Conservation (phyloP, 352 stramenopile species). For the Pythium myriotylum region DNA sequence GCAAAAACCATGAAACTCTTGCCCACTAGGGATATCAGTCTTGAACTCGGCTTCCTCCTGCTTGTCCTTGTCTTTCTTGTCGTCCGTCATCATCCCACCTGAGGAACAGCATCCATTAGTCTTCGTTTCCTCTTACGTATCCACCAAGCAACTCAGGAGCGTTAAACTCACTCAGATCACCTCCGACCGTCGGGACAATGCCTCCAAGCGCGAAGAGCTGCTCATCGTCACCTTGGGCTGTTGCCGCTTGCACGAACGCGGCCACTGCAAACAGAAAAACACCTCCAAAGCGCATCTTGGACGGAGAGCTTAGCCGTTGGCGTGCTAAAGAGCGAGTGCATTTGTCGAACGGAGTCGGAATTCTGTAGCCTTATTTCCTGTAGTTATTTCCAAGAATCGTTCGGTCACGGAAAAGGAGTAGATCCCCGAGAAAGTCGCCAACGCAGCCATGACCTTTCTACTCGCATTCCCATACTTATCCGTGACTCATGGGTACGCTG, state of each 20-base stretch:
- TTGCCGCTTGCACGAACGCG: background rate
- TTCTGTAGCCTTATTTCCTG: no score
- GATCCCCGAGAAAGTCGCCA: no score
- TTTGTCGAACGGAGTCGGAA: no score
- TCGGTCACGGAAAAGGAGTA: no score
- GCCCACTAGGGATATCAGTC: no score
- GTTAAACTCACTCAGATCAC: conserved; percentile 2
- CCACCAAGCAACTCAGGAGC: background rate
- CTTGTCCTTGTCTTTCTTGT: conserved; percentile 10
- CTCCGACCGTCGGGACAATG: background rate
- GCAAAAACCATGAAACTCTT: conserved; percentile 10
- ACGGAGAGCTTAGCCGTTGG: background rate
- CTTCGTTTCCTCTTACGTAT: no score
- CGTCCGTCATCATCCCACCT: conserved; percentile 2
- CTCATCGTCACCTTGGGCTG: background rate
- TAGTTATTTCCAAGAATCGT: background rate
- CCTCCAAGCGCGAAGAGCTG: conserved; percentile 3
- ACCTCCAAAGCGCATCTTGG: background rate
- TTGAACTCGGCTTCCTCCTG: background rate
- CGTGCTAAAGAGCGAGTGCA: background rate
- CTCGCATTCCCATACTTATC: no score
- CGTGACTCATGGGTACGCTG: no score
- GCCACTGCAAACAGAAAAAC: background rate
- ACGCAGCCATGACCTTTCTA: no score
- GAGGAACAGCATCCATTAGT: no score